These are phyloP conservation scores for Septoria linicola DNA, from an alignment of 2,329 filamentous ascomycete species.

Conservation along the genomic window DNA sequence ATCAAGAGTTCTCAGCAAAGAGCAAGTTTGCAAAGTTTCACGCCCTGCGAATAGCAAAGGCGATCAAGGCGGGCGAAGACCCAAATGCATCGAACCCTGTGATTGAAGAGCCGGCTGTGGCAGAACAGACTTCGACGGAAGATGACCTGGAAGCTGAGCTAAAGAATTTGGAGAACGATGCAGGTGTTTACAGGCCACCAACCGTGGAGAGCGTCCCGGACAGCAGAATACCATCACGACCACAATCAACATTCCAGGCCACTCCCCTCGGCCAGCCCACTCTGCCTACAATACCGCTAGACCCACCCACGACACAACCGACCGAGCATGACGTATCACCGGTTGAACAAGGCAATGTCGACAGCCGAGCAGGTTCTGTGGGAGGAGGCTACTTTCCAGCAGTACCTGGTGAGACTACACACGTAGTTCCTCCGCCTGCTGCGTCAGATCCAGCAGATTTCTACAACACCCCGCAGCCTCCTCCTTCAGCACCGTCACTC, in stretches of 20 bases:
- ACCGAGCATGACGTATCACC: constrained; percentile 51
- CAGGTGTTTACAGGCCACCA: constrained; percentile 43
- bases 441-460: constrained; percentile 26
- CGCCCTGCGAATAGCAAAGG: constrained; percentile 83
- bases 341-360: constrained; percentile 43
- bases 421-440: constrained; percentile 3
- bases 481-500: constrained; percentile 16
- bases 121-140: constrained; percentile 17
- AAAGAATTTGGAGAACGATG: constrained; percentile 30
- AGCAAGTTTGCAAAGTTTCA: constrained; percentile 98
- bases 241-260: constrained; percentile 29
- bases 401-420: constrained; percentile 45
- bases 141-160: constrained; percentile 34
- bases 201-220: constrained; percentile 62
- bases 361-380: constrained; percentile 47
- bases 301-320: constrained; percentile 3
- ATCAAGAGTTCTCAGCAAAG: constrained; percentile 76
- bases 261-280: constrained; percentile 45
- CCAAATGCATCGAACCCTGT: constrained; percentile 88
- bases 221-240: constrained; percentile 49
- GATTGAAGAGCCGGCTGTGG: constrained; percentile 46
- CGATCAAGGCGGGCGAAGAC: constrained; percentile 84
- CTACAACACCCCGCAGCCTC: constrained; percentile 21
- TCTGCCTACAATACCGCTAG: constrained; percentile 35
- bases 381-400: constrained; percentile 61